A percentile compares a stretch with the other conserved stretches of the same genome.
phyloP scores from a whole-genome alignment of 495 filamentous ascomycete species.

The Penicillium egyptiacum region DNA sequence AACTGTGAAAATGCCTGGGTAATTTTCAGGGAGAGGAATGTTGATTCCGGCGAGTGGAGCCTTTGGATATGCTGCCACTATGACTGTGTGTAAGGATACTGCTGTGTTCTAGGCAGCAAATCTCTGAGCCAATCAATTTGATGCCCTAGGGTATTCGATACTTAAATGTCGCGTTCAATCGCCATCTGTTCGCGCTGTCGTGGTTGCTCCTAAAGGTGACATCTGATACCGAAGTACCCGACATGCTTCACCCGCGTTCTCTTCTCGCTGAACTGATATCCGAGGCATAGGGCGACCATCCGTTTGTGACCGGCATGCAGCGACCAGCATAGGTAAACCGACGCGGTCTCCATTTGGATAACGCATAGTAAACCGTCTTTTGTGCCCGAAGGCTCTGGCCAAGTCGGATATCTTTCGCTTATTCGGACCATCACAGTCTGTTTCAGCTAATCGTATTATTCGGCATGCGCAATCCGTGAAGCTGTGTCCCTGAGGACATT shows the following conservation, averaged over 20 bases:
- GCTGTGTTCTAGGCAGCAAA: slow-evolving; percentile 42
- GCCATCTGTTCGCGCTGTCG: slow-evolving; percentile 20
- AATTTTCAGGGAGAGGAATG: slow-evolving; percentile 25
- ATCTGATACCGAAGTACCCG: slow-evolving; percentile 32
- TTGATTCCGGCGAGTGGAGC: slow-evolving; percentile 56
- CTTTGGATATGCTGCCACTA: slow-evolving; percentile 24
- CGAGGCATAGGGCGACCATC: slow-evolving; percentile 37
- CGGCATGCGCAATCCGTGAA: slow-evolving; percentile 43
- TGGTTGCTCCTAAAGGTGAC: slow-evolving; percentile 31
- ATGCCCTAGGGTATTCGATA: slow-evolving; percentile 28
- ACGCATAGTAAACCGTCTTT: slow-evolving; percentile 51
- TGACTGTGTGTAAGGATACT: slow-evolving; percentile 41
- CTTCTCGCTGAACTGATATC: slow-evolving; percentile 24
- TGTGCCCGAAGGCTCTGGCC: slow-evolving; percentile 39
- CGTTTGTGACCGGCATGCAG: slow-evolving; percentile 41
- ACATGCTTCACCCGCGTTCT: slow-evolving; percentile 41
- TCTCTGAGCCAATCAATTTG: slow-evolving; percentile 26
- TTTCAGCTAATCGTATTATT: slow-evolving; percentile 35
- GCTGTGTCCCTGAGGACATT: slow-evolving; percentile 30
- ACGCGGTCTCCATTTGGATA: slow-evolving; percentile 42
- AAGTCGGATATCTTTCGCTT: slow-evolving; percentile 39
- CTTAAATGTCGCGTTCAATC: slow-evolving; percentile 16
- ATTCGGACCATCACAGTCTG: slow-evolving; percentile 28
- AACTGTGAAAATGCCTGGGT: slow-evolving; percentile 30
- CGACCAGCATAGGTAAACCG: slow-evolving; percentile 48